Evolutionary conservation across 1,284 basidiomycete genomes (phyloP).

Genomic region (Trichosporon asahii): DNA sequence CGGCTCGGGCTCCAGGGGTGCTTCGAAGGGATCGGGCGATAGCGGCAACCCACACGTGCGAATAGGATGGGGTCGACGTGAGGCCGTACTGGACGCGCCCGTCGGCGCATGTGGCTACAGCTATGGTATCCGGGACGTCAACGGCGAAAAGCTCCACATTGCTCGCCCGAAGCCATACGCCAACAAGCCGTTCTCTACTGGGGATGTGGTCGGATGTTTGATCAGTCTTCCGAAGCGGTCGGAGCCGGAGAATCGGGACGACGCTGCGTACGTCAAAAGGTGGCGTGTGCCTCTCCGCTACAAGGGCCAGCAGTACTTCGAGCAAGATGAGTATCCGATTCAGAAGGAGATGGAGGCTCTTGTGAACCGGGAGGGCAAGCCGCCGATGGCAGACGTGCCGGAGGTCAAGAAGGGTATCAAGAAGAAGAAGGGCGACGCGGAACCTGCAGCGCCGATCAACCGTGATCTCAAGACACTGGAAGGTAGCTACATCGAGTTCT

Average conservation of each 20-base stretch:
- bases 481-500: slow-evolving; percentile 80
- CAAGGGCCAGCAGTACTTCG: slow-evolving; percentile 95
- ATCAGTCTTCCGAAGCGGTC: slow-evolving; percentile 64
- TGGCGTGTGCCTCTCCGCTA: slow-evolving; percentile 89
- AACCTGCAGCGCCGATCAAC: slow-evolving; percentile 8
- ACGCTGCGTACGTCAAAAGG: slow-evolving; percentile 70
- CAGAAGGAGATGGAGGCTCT: slow-evolving; percentile 92
- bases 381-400: slow-evolving; percentile 29
- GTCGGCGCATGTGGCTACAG: slow-evolving; percentile 91
- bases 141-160: slow-evolving; percentile 83
- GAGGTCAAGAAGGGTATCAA: slow-evolving; percentile 52
- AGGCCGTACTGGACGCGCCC: slow-evolving; percentile 87
- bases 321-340: slow-evolving; percentile 83
- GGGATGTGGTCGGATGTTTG: slow-evolving; percentile 82
- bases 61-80: slow-evolving; percentile 85
- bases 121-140: slow-evolving; percentile 86
- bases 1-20: slow-evolving; percentile 58
- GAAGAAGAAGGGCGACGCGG: slow-evolving; percentile 24
- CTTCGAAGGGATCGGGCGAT: slow-evolving; percentile 50
- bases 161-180: slow-evolving; percentile 72
- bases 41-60: slow-evolving; percentile 65
- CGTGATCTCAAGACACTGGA: slow-evolving; percentile 62
- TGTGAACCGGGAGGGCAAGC: slow-evolving; percentile 61
- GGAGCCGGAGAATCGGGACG: slow-evolving; percentile 54
- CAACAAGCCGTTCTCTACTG: slow-evolving; percentile 66